A percentile compares a stretch with the other conserved stretches of the same genome.
phyloP scores from a whole-genome alignment of 371 early-diverging fungal genomes.

The Mortierella sp. region DNA sequence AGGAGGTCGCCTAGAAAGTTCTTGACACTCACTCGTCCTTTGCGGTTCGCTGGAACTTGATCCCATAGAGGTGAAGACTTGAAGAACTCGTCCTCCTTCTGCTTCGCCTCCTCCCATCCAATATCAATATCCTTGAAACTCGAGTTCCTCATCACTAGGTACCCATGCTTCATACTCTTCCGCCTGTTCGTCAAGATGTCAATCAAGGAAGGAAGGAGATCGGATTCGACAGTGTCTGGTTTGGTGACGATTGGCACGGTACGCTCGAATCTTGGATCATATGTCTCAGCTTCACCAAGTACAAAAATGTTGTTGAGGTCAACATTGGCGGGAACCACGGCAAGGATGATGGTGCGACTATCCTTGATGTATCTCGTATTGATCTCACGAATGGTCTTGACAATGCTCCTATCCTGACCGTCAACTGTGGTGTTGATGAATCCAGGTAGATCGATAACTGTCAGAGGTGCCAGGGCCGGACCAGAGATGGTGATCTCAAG shows the following conservation, averaged over 20 bases:
- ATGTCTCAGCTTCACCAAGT: slow-evolving; percentile 35
- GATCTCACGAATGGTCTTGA: slow-evolving; percentile 32
- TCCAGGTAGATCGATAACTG: slow-evolving; percentile 37
- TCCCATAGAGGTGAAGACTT: slow-evolving; percentile 18
- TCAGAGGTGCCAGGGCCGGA: slow-evolving; percentile 36
- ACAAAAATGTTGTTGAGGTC: slow-evolving; percentile 83
- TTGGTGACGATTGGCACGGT: slow-evolving; percentile 44
- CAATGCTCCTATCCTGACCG: slow-evolving; percentile 34
- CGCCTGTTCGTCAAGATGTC: slow-evolving; percentile 35
- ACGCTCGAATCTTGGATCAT: slow-evolving; percentile 32
- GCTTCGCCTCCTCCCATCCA: slow-evolving; percentile 29
- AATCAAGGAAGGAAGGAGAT: slow-evolving; percentile 28
- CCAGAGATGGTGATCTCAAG: slow-evolving; percentile 42
- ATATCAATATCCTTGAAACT: slow-evolving; percentile 30
- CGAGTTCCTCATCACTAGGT: slow-evolving; percentile 44
- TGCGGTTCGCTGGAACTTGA: slow-evolving; percentile 14
- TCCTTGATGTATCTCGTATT: slow-evolving; percentile 40
- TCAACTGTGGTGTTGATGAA: slow-evolving; percentile 45
- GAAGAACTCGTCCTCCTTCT: slow-evolving; percentile 27
- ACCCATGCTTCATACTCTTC: slow-evolving; percentile 38
- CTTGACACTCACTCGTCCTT: slow-evolving; percentile 25
- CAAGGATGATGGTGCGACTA: slow-evolving; percentile 78
- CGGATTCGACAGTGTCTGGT: slow-evolving; percentile 33
- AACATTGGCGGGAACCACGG: slow-evolving; percentile 87
- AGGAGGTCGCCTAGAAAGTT: slow-evolving; percentile 27